Percentiles rank a stretch among this genome's conserved stretches.
Conservation (phyloP, 2,329 filamentous ascomycete genomes). For the Sporothrix schenckii region DNA sequence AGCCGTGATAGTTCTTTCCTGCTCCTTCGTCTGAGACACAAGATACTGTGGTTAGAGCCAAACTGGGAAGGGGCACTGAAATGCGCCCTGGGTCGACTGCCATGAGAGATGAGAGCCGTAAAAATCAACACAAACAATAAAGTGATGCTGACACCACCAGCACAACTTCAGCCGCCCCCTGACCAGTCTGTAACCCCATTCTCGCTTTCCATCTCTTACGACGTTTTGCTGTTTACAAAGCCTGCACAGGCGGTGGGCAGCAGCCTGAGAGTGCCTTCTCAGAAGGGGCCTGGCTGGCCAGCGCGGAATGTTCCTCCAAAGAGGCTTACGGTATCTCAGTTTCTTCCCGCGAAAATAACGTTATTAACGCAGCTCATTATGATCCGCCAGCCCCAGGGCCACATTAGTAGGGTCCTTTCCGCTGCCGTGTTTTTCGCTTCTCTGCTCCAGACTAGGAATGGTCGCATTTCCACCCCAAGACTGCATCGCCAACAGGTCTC, state of each 20-base stretch:
- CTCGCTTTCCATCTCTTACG: too few relatives aligned
- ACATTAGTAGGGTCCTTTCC: constrained; percentile 27
- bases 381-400: constrained; percentile 27
- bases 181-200: too few relatives aligned
- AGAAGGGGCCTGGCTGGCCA: background rate
- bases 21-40: background rate
- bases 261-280: too few relatives aligned
- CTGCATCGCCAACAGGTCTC: background rate
- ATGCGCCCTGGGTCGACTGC: background rate
- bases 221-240: too few relatives aligned
- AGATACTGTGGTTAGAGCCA: background rate
- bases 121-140: too few relatives aligned
- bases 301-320: constrained; percentile 13
- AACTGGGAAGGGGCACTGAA: background rate
- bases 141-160: background rate
- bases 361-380: constrained; percentile 28
- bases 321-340: too few relatives aligned
- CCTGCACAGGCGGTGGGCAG: too few relatives aligned
- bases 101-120: background rate
- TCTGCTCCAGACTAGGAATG: constrained; percentile 34
- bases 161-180: too few relatives aligned
- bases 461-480: constrained; percentile 27
- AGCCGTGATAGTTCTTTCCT: constrained; percentile 2
- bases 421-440: constrained; percentile 33
- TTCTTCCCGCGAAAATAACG: background rate